Evolutionary conservation across 1,139 yeast species (phyloP), one percentile per base, ranked within the genome.

Genomic region (Scheffersomyces parashehatae): DNA sequence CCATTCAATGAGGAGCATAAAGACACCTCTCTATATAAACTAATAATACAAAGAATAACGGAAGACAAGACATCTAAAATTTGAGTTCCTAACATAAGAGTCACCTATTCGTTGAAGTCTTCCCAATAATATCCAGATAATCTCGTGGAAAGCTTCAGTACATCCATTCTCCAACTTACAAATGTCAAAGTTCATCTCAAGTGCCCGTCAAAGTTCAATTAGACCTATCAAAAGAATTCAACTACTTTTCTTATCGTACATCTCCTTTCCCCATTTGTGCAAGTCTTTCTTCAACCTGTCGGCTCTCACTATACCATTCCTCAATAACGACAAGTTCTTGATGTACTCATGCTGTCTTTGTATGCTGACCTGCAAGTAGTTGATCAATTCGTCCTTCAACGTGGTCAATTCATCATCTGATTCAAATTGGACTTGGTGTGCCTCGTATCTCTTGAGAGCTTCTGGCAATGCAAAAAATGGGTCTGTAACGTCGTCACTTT

Each of bases 291-390:
- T 85, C 52, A 86, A 75, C 46, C 93, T 69, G 54, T 87, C 89
- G 0, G 96, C 93, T 52, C 88, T 77, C 31, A 87, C 81, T 24
- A 91, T 69, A 1, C 91, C 95, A 55, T 77, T 77, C 52, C 97
- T 76, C 37, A 93, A 78, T 35, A 75, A 79, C 20, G 81, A 72
- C 60, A 93, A 71, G 50, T 90, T 87, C 56, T 95, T 78, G 43
- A 90, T 85, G 60, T 86, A 91, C 64, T 93, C 98, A 60, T 88
- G 91, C 56, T 89, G 89, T 59, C 97, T 77, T 65, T 93, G 98
- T 40, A 89, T 72, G 49, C 78, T 70, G 36, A 74, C 77, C 51
- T 74, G 79, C 38, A 74, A 56, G 49, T 70, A 72, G 50, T 73
- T 74, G 39, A 71, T 64, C 48, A 74, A 62, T 38, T 74, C 79